These are phyloP conservation scores for Candida koratica DNA, from an alignment of 805 yeast genomes.

Conservation along the genomic window DNA sequence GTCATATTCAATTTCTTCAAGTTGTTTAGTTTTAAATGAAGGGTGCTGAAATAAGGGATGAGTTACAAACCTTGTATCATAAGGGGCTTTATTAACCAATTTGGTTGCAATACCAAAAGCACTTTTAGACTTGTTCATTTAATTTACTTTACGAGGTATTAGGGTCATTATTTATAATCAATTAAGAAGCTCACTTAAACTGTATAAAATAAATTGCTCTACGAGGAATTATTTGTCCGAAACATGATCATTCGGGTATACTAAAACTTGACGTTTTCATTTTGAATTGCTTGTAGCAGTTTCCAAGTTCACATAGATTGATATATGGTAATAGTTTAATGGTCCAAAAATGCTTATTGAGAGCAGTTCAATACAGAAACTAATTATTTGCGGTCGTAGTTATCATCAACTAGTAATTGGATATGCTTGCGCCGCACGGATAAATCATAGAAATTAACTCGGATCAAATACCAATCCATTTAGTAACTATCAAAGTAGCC, in stretches of 20 bases:
- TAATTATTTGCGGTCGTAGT: too few relatives aligned
- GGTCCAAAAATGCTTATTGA: too few relatives aligned
- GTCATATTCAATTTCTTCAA: slow-evolving; percentile 39
- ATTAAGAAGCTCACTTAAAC: neutral
- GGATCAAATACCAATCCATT: too few relatives aligned
- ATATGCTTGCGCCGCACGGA: too few relatives aligned
- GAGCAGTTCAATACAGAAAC: too few relatives aligned
- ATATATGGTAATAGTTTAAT: too few relatives aligned
- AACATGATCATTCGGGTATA: slow-evolving; percentile 4
- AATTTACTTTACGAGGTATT: neutral
- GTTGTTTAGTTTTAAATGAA: slow-evolving; percentile 25
- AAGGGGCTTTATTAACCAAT: slow-evolving; percentile 18
- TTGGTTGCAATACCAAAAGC: slow-evolving; percentile 24
- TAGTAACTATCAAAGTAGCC: too few relatives aligned
- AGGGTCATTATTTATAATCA: neutral
- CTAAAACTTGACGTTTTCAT: neutral
- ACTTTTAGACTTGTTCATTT: slow-evolving; percentile 2
- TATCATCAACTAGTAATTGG: too few relatives aligned
- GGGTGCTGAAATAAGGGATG: slow-evolving; percentile 41
- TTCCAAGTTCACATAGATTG: too few relatives aligned
- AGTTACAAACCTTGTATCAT: slow-evolving; percentile 34
- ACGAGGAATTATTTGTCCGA: slow-evolving; percentile 4
- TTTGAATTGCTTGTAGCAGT: too few relatives aligned
- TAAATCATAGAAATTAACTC: too few relatives aligned
- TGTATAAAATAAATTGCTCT: too few relatives aligned